Base-by-base conservation (phyloP, 163 green algal genomes). In the Prototheca stagnorum region DNA sequence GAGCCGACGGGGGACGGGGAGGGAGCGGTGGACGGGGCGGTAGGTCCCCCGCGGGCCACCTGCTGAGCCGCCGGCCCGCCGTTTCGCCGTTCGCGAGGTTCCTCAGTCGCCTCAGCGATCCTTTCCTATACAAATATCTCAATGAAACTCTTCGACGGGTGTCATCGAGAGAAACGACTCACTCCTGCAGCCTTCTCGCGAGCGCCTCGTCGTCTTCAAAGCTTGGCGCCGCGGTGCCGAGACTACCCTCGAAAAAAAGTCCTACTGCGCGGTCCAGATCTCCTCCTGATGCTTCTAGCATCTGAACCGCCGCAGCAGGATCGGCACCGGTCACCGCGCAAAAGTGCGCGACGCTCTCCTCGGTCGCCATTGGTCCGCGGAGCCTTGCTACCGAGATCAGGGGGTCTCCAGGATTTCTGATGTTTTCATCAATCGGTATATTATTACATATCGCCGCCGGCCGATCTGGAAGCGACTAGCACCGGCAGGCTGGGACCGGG, bases 211-310 rank as follows among this genome's bases (percentile, higher is more conserved):
- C 58, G 20, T 53, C 49, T 16, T 56, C 39, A 4, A 47, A 11
- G 6, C 5, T 7, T 6, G 8, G 3, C 14, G 20, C 26, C 22
- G 35, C 24, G 17, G 9, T 25, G 6, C n/a, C 11, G 3, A 2
- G 15, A 8, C 20, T 25, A 11, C 1, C 4, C 16, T 39, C 21
- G 31, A 68, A 68, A 34, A 43, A 51, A 26, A 68, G 49, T 21
- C 63, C 51, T 17, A 68, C 51, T 8, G 60, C 60, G 11, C 20
- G 9, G 35, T 69, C 51, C 7, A 64, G 29, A 14, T 69, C 15
- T 28, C 36, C 54, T 1, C n/a, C 37, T 2, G 49, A 50, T 15
- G 44, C 49, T 35, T 61, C 35, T 20, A 64, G 49, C 35, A 63
- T 53, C 3, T 57, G 9, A 12, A 53, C 17, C 5, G 59, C 53